Percentiles rank a stretch among this genome's conserved stretches.
These are phyloP conservation scores for Brasilioporus rufonigricans DNA, from an alignment of 768 basidiomycete species.

Conservation along the genomic window DNA sequence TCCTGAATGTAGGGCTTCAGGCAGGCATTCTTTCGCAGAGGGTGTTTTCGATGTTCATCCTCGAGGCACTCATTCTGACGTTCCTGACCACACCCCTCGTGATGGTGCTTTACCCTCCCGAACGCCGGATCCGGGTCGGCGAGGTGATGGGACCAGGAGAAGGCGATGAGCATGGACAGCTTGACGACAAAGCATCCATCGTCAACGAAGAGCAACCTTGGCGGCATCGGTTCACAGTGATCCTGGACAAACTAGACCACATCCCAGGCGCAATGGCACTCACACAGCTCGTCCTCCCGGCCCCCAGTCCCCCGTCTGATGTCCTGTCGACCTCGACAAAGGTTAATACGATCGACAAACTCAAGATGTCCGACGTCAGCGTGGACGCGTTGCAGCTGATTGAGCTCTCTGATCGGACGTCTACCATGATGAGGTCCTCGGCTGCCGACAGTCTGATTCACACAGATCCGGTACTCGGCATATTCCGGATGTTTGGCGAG, in stretches of 20 bases:
- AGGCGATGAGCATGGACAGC: slow-evolving; percentile 35
- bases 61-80: slow-evolving; percentile 79
- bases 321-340: slow-evolving; percentile 12
- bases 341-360: not conserved
- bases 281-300: slow-evolving; percentile 70
- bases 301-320: slow-evolving; percentile 9
- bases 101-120: slow-evolving; percentile 61
- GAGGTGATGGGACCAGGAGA: slow-evolving; percentile 4
- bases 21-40: slow-evolving; percentile 72
- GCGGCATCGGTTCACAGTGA: slow-evolving; percentile 72
- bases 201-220: slow-evolving; percentile 24
- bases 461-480: slow-evolving; percentile 64
- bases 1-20: slow-evolving; percentile 88
- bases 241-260: no score
- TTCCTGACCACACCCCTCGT: slow-evolving; percentile 85
- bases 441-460: slow-evolving; percentile 60
- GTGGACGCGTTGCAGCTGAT: no score
- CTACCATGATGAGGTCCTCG: slow-evolving; percentile 64
- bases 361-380: slow-evolving; percentile 33
- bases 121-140: slow-evolving; percentile 49
- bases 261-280: slow-evolving; percentile 88
- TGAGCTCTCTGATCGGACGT: slow-evolving; percentile 65
- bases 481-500: slow-evolving; percentile 75
- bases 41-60: slow-evolving; percentile 95
- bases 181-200: slow-evolving; percentile 4